Percentiles rank a stretch among this genome's conserved stretches.
phyloP scores from a whole-genome alignment of 768 basidiomycete genomes.

The Leccinum rimulosum region DNA sequence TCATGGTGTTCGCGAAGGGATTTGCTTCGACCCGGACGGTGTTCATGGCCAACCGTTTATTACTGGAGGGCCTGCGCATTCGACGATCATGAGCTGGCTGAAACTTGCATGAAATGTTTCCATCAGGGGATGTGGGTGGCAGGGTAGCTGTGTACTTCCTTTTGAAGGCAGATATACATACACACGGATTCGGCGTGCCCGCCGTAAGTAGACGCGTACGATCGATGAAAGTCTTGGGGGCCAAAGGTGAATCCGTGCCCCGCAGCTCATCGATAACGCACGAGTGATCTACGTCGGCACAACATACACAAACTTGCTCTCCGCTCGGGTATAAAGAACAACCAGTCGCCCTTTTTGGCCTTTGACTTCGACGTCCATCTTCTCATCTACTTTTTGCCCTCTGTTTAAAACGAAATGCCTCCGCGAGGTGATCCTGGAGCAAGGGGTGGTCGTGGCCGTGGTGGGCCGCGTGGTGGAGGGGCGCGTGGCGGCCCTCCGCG shows the following conservation, averaged over 20 bases:
- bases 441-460: constrained; percentile 27
- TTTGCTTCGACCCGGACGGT: constrained; percentile 62
- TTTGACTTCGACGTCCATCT: constrained; percentile 22
- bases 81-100: constrained; percentile 65
- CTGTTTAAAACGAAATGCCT: constrained; percentile 35
- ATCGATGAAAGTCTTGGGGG: not conserved
- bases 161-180: constrained; percentile 12
- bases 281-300: constrained; percentile 14
- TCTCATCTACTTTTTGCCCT: not conserved
- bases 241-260: not conserved
- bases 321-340: constrained; percentile 19
- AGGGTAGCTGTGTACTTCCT: not conserved
- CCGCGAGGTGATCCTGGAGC: constrained; percentile 30
- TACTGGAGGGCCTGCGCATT: constrained; percentile 49
- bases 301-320: constrained; percentile 29
- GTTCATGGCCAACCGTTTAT: constrained; percentile 63
- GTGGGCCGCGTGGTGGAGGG: constrained; percentile 26
- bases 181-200: not conserved
- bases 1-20: constrained; percentile 67
- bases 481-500: constrained; percentile 32
- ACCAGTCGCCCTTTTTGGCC: constrained; percentile 1
- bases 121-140: not conserved
- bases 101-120: constrained; percentile 17
- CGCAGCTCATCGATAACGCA: not conserved
- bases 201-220: not conserved